Evolutionary conservation across 441 rosid species (phyloP), one percentile per base, ranked within the genome.

Genomic region (Codiaeum variegatum): DNA sequence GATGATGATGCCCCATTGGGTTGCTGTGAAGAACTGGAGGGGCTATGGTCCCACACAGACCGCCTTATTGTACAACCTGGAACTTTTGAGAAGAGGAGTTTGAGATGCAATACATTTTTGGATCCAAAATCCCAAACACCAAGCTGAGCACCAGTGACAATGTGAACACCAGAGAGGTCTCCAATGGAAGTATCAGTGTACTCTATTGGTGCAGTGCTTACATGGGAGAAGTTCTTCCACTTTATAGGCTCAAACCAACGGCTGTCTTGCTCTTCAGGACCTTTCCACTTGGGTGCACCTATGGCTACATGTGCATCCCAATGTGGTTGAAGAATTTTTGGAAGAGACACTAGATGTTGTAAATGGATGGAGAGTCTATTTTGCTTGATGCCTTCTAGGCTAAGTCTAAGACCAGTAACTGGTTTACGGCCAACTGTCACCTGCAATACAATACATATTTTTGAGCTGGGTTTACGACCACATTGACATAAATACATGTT

Each of bases 231-330:
- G 74, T 81, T 88, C 83, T 88, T 90, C 92, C 95, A 88, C 66
- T 90, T 90, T 23, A 90, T 85, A 12, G 92, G 86, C 79, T 90
- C 94, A 59, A 90, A 90, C 92, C 92, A 90, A 60, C 92, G 85
- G 65, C 92, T 90, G 70, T 90, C 94, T 77, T 90, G 94, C 83
- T 90, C 92, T 79, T 90, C 92, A 0, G 92, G 94, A 24, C 94
- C 91, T 82, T 79, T 82, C 94, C 94, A 90, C 73, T 80, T 90
- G 55, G 95, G 91, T 55, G 94, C 90, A 62, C 92, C 92, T 23
- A 90, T 90, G 58, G 92, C 88, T 32, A 90, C 73, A 61, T 86
- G 86, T 12, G 85, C 70, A 72, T 88, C 94, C 94, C 92, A 90
- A 36, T 85, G 79, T 21, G 90, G 91, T 28, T 75, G 90, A 47